Conservation (phyloP, 805 yeast genomes). For the Wickerhamiella spandovensis region DNA sequence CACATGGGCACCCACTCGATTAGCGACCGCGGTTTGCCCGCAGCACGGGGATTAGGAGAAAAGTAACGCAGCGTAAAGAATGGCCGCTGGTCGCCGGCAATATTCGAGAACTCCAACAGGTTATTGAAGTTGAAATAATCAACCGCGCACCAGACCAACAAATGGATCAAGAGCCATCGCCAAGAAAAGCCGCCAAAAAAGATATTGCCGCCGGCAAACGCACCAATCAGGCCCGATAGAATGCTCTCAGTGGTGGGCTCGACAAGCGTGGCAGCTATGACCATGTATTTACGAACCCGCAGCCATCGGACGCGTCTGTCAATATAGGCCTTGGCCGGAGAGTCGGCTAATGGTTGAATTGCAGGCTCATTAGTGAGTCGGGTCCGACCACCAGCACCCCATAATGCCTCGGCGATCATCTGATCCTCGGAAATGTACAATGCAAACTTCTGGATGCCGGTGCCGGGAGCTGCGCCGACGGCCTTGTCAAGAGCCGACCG, state of each 20-base stretch:
- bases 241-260: slow-evolving; percentile 81
- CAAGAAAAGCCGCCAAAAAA: slow-evolving; percentile 21
- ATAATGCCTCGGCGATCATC: slow-evolving; percentile 76
- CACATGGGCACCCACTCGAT: slow-evolving; percentile 35
- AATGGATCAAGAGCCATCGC: slow-evolving; percentile 34
- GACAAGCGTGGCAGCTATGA: slow-evolving; percentile 63
- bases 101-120: slow-evolving; percentile 24
- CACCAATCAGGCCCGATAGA: slow-evolving; percentile 53
- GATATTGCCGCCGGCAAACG: slow-evolving; percentile 34
- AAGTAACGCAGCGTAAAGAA: slow-evolving; percentile 19
- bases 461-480: slow-evolving; percentile 17
- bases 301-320: slow-evolving; percentile 71
- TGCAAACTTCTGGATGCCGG: slow-evolving; percentile 57
- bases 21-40: slow-evolving; percentile 10
- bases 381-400: slow-evolving; percentile 65
- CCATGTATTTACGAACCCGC: slow-evolving; percentile 79
- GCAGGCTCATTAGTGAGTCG: slow-evolving; percentile 70
- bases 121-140: slow-evolving; percentile 49
- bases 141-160: slow-evolving; percentile 46
- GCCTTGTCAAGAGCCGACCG: slow-evolving; percentile 40
- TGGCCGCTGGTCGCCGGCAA: slow-evolving; percentile 17
- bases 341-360: slow-evolving; percentile 48
- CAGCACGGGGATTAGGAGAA: slow-evolving; percentile 13
- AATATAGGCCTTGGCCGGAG: slow-evolving; percentile 41
- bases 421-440: slow-evolving; percentile 84